Base-by-base conservation (phyloP, 2,329 filamentous ascomycete genomes). In the Apiospora malaysiana region DNA sequence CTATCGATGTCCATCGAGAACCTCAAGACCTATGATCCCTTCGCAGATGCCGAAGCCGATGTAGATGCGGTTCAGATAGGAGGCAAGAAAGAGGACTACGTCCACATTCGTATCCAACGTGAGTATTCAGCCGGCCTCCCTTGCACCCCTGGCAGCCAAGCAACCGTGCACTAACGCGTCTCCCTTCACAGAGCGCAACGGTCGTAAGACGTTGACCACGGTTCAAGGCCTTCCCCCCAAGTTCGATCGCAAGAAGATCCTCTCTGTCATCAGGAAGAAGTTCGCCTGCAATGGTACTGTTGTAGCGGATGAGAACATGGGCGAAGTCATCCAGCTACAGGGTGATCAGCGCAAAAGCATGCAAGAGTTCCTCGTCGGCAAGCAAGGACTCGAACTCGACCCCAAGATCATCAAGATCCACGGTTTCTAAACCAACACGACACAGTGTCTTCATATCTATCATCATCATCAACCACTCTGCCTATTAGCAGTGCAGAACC, bases 201-300 rank as follows among this genome's bases (percentile, higher is more conserved):
- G 96, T 91, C 95, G 96, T 86, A 99, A 99, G 91, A 98, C 96
- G 88, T 90, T 99, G 93, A 99, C 96, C 80, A 99, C 96, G 80
- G 95, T 99, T 81, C 95, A 98, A 90, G 96, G 96, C 86, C 92
- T 99, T 81, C 95, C 96, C 75, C 96, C 95, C 89, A 98, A 98
- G 84, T 98, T 97, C 82, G 95, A 98, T 87, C 94, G 96, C 86
- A 98, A 98, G 91, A 98, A 98, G 88, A 98, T 99, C 83, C 92
- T 99, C 81, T 98, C 98, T 89, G 95, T 97, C 85, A 97, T 98
- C 89, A 98, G 98, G 92, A 98, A 98, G 91, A 96, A 97, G 84
- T 98, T 98, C 82, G 93, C 95, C 85, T 98, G 95, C 94, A 98
- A 99, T 98, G 95, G 95, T 90, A 98, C 95, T 86, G 97, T 98